phyloP scores from a whole-genome alignment of 208 protist genomes.

The Phytomonas sp. region DNA sequence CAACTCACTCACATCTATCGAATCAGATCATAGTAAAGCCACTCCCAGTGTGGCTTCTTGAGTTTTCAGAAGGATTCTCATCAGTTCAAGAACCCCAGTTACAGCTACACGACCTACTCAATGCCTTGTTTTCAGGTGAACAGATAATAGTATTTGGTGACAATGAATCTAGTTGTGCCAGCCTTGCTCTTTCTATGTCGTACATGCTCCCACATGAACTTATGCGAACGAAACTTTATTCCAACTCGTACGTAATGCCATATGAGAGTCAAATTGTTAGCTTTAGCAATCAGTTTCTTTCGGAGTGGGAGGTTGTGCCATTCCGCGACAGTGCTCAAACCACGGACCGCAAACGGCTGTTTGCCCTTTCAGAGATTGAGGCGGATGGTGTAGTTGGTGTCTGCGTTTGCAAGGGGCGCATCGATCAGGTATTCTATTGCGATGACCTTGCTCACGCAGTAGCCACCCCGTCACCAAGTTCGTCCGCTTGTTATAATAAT shows the following conservation, averaged over 20 bases:
- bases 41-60: slow-evolving; percentile 50
- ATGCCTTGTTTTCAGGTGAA: slow-evolving; percentile 54
- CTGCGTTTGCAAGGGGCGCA: slow-evolving; percentile 14
- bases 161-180: slow-evolving; percentile 30
- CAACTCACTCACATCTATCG: not conserved
- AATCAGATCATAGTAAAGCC: slow-evolving; percentile 26
- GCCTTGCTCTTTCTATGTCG: slow-evolving; percentile 43
- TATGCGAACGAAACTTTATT: slow-evolving; percentile 19
- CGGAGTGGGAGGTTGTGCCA: slow-evolving; percentile 9
- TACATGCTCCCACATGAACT: slow-evolving; percentile 46
- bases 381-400: slow-evolving; percentile 30
- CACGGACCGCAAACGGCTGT: not conserved
- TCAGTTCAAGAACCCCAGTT: not conserved
- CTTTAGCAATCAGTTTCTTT: slow-evolving; percentile 22
- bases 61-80: slow-evolving; percentile 22
- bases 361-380: slow-evolving; percentile 19
- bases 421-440: slow-evolving; percentile 24
- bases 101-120: slow-evolving; percentile 32
- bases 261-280: slow-evolving; percentile 50
- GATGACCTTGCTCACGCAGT: slow-evolving; percentile 9
- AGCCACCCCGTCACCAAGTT: not conserved
- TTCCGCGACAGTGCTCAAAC: slow-evolving; percentile 6
- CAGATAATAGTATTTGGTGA: slow-evolving; percentile 58
- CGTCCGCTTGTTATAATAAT: not conserved
- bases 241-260: slow-evolving; percentile 56